Evolutionary conservation across 2,329 filamentous ascomycete genomes (phyloP).

Genomic region (Coleophoma crateriformis): DNA sequence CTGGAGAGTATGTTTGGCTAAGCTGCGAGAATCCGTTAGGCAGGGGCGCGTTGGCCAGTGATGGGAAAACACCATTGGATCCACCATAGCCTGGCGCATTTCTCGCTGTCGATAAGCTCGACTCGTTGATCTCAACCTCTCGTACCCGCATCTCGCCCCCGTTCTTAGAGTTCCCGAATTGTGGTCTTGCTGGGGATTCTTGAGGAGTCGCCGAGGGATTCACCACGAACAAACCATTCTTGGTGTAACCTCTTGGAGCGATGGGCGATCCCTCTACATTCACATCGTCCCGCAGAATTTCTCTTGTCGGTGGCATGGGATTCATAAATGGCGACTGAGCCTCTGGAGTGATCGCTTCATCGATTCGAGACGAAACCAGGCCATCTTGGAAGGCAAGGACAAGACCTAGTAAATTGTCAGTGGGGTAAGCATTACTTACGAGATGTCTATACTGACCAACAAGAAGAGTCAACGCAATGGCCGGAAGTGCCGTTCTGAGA

Average conservation of each 20-base stretch:
- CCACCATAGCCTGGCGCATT: constrained; percentile 19
- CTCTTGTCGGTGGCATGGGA: constrained; percentile 16
- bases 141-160: constrained; percentile 10
- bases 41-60: constrained; percentile 8
- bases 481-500: constrained; percentile 23
- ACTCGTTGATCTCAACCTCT: constrained; percentile 5
- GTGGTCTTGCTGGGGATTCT: constrained; percentile 12
- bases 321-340: constrained; percentile 25
- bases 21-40: not conserved
- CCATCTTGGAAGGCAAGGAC: constrained; percentile 18
- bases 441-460: constrained; percentile 17
- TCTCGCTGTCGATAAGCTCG: constrained; percentile 2
- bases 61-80: constrained; percentile 21
- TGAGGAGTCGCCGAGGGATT: constrained; percentile 22
- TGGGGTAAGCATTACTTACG: not conserved
- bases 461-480: constrained; percentile 23
- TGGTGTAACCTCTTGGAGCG: constrained; percentile 14
- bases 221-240: constrained; percentile 23
- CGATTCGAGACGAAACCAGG: constrained; percentile 16
- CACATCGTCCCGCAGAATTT: constrained; percentile 13
- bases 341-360: constrained; percentile 20
- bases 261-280: constrained; percentile 19
- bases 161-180: not conserved
- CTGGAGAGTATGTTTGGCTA: constrained; percentile 10
- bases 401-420: constrained; percentile 16